Percentiles rank a stretch among this genome's conserved stretches.
phyloP scores from a whole-genome alignment of 805 yeast species.

The Lachancea sp. region DNA sequence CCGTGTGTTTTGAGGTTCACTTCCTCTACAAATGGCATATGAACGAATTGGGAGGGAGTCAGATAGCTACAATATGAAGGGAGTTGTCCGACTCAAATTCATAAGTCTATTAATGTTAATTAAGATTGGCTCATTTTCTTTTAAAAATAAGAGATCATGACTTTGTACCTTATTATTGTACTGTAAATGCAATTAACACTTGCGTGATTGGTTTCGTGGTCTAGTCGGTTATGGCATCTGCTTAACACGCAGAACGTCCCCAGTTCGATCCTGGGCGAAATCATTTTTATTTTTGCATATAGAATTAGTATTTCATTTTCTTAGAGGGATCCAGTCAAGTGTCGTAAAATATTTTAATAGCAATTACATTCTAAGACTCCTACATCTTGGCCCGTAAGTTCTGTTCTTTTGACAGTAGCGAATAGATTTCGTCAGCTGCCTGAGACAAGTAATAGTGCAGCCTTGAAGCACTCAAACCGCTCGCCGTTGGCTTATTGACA shows the following conservation, averaged over 20 bases:
- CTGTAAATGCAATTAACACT: not conserved
- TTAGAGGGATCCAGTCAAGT: not conserved
- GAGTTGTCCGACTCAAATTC: too few relatives aligned
- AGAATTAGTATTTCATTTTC: not conserved
- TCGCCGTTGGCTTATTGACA: conserved; percentile 46
- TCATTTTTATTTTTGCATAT: conserved; percentile 48
- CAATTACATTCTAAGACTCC: not conserved
- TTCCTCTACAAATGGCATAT: conserved; percentile 27
- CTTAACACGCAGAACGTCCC: conserved; percentile 99
- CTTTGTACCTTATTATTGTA: too few relatives aligned
- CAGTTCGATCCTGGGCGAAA: conserved; percentile 99
- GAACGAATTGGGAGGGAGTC: too few relatives aligned
- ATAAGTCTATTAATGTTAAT: too few relatives aligned
- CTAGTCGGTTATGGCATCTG: conserved; percentile 99
- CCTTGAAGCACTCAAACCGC: conserved; percentile 29
- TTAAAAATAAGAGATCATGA: too few relatives aligned
- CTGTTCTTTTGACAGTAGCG: conserved; percentile 16
- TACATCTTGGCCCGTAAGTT: conserved; percentile 5
- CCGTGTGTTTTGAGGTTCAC: conserved; percentile 29
- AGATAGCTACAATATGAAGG: too few relatives aligned
- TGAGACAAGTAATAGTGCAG: conserved; percentile 64
- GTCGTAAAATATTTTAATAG: too few relatives aligned
- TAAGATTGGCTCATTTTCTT: too few relatives aligned
- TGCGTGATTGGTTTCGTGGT: conserved; percentile 78
- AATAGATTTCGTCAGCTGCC: conserved; percentile 77